Evolutionary conservation across 148 eudicot species (phyloP).

Genomic region (Rhododendron griersonianum): DNA sequence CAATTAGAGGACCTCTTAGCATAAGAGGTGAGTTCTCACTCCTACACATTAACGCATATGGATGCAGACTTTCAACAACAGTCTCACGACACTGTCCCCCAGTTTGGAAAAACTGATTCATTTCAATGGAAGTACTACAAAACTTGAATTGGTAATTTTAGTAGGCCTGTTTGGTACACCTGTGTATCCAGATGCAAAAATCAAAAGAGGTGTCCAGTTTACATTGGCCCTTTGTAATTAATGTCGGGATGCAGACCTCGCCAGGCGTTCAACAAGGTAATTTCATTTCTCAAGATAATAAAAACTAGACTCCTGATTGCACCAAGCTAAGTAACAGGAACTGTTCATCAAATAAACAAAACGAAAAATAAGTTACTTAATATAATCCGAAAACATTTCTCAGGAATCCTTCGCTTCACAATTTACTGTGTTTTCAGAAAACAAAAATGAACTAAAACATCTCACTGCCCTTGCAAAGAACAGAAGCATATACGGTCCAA

Average conservation of each 20-base stretch:
- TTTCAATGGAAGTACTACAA: not conserved
- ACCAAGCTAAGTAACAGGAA: conserved; percentile 5
- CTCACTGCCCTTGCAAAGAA: not conserved
- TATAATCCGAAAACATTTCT: not conserved
- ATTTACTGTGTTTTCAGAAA: not conserved
- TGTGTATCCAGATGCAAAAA: not conserved
- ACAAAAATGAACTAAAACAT: not conserved
- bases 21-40: not conserved
- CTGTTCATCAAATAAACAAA: not conserved
- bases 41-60: not conserved
- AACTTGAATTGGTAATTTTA: not conserved
- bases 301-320: not conserved
- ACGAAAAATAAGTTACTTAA: not conserved
- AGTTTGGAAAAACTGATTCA: not conserved
- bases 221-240: not conserved
- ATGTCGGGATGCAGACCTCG: not conserved
- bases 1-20: not conserved
- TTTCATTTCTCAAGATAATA: not conserved
- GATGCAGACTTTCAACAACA: not conserved
- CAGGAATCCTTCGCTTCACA: not conserved
- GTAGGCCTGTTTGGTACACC: not conserved
- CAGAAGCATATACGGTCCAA: not conserved
- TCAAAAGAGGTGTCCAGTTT: not conserved
- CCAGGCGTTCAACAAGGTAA: not conserved
- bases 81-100: not conserved